Evolutionary conservation across 345 rosid genomes (phyloP).

Genomic region (Tarenaya hassleriana): DNA sequence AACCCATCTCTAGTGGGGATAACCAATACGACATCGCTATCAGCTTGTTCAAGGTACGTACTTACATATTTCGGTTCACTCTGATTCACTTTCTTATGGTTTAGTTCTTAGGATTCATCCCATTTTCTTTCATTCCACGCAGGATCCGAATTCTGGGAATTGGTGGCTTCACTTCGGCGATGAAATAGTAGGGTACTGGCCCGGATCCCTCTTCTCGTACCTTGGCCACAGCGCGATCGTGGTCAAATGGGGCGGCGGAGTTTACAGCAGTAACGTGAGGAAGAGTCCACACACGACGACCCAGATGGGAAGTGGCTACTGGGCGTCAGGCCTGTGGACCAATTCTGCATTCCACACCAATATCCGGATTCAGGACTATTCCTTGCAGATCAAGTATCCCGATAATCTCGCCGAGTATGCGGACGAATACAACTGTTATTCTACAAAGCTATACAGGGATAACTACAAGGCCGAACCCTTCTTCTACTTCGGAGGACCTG

Average conservation of each 20-base stretch:
- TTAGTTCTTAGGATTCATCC: too few species aligned
- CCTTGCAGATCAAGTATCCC: constrained; percentile 35
- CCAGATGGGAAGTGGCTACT: constrained; percentile 46
- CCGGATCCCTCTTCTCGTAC: constrained; percentile 23
- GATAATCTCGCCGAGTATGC: constrained; percentile 17
- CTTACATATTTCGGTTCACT: not conserved
- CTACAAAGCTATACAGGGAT: constrained; percentile 14
- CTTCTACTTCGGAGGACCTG: constrained; percentile 49
- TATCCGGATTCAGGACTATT: constrained; percentile 36
- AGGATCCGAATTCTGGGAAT: constrained; percentile 39
- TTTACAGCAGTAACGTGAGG: constrained; percentile 35
- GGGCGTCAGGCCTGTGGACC: constrained; percentile 5
- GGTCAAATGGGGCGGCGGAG: constrained; percentile 60
- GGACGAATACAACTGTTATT: constrained; percentile 33
- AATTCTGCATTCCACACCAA: constrained; percentile 31
- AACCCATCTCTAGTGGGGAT: constrained; percentile 1
- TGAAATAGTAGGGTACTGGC: constrained; percentile 37
- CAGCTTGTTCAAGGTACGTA: constrained; percentile 27
- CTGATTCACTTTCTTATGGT: too few species aligned
- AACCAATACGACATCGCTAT: constrained; percentile 24
- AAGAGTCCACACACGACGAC: constrained; percentile 47
- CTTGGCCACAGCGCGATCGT: constrained; percentile 33
- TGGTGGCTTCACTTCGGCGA: constrained; percentile 40
- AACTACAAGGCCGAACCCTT: constrained; percentile 23
- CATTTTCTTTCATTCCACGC: too few species aligned